Conservation (phyloP, 306 rosid species). For the Cicer bijugum region DNA sequence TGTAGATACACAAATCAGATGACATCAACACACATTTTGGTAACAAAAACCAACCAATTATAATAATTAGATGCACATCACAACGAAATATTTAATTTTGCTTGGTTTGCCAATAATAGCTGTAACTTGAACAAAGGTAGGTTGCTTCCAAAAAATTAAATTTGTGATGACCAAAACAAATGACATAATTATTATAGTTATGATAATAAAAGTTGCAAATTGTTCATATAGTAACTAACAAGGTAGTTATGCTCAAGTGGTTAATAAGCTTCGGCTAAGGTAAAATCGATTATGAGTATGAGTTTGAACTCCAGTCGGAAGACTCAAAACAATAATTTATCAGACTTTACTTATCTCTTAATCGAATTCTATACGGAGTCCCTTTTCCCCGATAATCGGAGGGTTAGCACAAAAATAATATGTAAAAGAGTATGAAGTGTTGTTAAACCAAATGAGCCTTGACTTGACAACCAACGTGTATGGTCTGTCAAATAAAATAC, state of each 20-base stretch:
- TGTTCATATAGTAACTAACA: not conserved
- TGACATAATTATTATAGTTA: not conserved
- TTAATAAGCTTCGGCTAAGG: no score
- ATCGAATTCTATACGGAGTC: no score
- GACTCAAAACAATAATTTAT: no score
- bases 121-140: not conserved
- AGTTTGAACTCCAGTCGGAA: no score
- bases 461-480: not conserved
- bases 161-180: conserved; percentile 29
- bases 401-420: not conserved
- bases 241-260: no score
- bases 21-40: conserved; percentile 3
- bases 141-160: not conserved
- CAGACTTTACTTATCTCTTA: no score
- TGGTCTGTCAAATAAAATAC: not conserved
- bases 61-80: not conserved
- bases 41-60: conserved; percentile 34
- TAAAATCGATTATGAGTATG: no score
- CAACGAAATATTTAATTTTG: conserved; percentile 11
- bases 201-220: not conserved
- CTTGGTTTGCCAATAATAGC: conserved; percentile 1
- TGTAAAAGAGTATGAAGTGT: conserved; percentile 18
- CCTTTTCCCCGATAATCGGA: no score
- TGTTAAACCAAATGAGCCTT: conserved; percentile 2
- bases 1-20: conserved; percentile 14